Conservation (phyloP, 768 basidiomycete genomes). For the Mycena haematopus region DNA sequence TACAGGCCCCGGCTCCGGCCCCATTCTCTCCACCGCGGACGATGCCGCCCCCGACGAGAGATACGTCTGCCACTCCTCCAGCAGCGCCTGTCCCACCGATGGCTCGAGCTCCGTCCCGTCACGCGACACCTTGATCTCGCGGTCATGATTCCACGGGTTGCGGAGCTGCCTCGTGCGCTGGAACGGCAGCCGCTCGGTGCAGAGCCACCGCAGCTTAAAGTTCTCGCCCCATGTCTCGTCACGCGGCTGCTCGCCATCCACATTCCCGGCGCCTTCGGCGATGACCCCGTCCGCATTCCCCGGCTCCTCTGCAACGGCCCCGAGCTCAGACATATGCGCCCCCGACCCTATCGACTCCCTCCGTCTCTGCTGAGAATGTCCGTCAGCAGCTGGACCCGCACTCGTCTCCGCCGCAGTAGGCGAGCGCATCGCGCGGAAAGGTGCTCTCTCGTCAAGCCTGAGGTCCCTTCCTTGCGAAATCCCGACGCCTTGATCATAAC, state of each 20-base stretch:
- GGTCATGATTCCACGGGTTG: slow-evolving; percentile 92
- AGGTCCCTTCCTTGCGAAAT: slow-evolving; percentile 24
- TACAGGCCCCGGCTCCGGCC: background rate
- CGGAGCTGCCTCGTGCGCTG: slow-evolving; percentile 77
- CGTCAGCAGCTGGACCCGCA: background rate
- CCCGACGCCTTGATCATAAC: slow-evolving; percentile 37
- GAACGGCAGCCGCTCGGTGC: slow-evolving; percentile 75
- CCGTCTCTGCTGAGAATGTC: background rate
- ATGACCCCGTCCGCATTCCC: slow-evolving; percentile 34
- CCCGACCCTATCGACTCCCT: background rate
- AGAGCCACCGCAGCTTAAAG: slow-evolving; percentile 87
- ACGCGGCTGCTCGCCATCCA: slow-evolving; percentile 24
- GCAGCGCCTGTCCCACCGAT: slow-evolving; percentile 63
- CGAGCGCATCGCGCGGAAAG: slow-evolving; percentile 26
- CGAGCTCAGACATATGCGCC: slow-evolving; percentile 1
- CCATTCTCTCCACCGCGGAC: background rate
- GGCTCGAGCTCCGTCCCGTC: slow-evolving; percentile 96
- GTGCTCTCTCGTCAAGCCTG: slow-evolving; percentile 41
- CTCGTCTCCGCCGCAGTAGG: slow-evolving; percentile 1
- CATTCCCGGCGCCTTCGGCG: slow-evolving; percentile 10
- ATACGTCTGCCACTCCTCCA: slow-evolving; percentile 71
- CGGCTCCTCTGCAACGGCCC: slow-evolving; percentile 22
- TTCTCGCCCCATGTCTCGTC: slow-evolving; percentile 69
- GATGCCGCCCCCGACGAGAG: background rate
- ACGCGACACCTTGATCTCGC: slow-evolving; percentile 81